phyloP scores from a whole-genome alignment of 1,284 basidiomycete genomes.

The Inonotus hispidus region DNA sequence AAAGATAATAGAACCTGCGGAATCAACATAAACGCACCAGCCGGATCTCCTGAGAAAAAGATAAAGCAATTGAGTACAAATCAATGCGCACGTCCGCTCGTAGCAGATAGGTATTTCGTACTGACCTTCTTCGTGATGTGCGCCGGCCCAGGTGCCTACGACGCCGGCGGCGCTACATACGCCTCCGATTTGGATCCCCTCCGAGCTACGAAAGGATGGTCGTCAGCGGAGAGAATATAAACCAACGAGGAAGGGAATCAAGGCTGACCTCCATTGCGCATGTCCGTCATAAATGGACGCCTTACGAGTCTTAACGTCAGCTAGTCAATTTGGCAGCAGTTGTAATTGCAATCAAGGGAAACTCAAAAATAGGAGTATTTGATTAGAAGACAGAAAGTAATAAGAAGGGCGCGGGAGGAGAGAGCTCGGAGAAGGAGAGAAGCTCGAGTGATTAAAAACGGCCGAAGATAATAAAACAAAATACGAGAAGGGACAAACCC shows the following conservation, averaged over 20 bases:
- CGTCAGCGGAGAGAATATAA: not conserved
- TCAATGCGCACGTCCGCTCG: not conserved
- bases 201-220: conserved; percentile 34
- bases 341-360: not conserved
- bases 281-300: conserved; percentile 42
- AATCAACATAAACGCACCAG: conserved; percentile 35
- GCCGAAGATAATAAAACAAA: not conserved
- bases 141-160: conserved; percentile 61
- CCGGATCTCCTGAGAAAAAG: conserved; percentile 45
- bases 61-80: not conserved
- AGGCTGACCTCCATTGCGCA: conserved; percentile 51
- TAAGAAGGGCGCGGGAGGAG: not conserved
- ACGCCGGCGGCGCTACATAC: conserved; percentile 58
- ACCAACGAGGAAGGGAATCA: not conserved
- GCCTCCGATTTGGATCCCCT: conserved; percentile 58
- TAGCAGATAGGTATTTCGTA: not conserved
- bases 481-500: not conserved
- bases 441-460: not conserved
- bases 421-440: not conserved
- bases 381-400: not conserved
- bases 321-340: not conserved
- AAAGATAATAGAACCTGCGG: not conserved
- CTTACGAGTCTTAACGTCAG: conserved; percentile 28
- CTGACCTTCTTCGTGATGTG: conserved; percentile 49
- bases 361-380: not conserved